phyloP scores from a whole-genome alignment of 148 eudicot genomes.

The Nyssa sinensis region DNA sequence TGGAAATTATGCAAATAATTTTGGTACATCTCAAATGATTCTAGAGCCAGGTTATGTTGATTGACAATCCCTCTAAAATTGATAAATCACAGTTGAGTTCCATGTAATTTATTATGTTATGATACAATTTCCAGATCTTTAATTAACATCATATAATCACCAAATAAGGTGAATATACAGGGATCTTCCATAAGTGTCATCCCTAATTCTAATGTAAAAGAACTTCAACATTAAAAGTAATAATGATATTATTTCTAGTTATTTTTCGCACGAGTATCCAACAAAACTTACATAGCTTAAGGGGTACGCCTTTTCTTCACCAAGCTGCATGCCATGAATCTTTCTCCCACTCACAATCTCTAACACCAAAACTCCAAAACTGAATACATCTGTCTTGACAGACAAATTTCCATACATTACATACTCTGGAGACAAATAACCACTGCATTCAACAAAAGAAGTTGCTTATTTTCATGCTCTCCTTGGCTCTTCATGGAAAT shows the following conservation, averaged over 20 bases:
- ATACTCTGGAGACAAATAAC: conserved; percentile 92
- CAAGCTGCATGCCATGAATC: conserved; percentile 44
- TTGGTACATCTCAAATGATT: neutral
- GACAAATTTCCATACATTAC: no score
- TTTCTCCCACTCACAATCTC: no score
- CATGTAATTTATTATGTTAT: neutral
- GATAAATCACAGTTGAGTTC: no score
- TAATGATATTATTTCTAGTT: no score
- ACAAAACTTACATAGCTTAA: conserved; percentile 65
- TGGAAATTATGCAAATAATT: no score
- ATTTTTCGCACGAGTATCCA: no score
- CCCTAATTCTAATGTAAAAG: neutral
- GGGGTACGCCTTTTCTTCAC: conserved; percentile 59
- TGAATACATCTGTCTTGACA: conserved; percentile 80
- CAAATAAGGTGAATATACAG: neutral
- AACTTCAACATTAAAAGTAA: no score
- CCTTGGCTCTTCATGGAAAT: neutral
- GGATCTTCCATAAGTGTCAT: neutral
- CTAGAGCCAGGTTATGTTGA: neutral
- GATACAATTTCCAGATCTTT: no score
- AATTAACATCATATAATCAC: neutral
- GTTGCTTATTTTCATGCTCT: neutral
- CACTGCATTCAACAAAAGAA: conserved; percentile 46
- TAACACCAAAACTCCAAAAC: conserved; percentile 66
- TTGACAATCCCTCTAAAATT: neutral